phyloP scores from a whole-genome alignment of 352 stramenopile species.

The Albugo candida region DNA sequence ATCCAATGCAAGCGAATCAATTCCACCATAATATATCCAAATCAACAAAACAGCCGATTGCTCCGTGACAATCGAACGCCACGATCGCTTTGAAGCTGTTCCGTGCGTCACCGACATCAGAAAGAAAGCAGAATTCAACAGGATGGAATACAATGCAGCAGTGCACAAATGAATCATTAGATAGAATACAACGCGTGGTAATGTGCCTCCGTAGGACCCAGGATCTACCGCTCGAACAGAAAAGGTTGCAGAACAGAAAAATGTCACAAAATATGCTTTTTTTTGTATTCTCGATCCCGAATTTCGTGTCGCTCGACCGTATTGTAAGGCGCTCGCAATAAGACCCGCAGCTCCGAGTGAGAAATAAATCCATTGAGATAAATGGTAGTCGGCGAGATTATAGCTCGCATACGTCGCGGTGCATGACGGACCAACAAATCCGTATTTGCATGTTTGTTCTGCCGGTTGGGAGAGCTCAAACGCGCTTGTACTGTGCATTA shows the following conservation, averaged over 20 bases:
- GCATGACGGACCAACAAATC: constrained; percentile 24
- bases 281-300: constrained; percentile 22
- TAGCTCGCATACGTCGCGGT: constrained; percentile 22
- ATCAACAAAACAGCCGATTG: no score
- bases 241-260: constrained; percentile 27
- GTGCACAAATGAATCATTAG: constrained; percentile 42
- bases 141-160: constrained; percentile 32
- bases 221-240: constrained; percentile 33
- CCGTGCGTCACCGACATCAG: neutral
- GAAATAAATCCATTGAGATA: constrained; percentile 22
- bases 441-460: constrained; percentile 23
- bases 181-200: constrained; percentile 16
- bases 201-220: constrained; percentile 22
- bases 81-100: neutral
- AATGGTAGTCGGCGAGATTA: constrained; percentile 12
- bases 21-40: no score
- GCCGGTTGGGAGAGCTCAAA: no score
- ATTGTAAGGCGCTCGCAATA: constrained; percentile 21
- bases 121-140: neutral
- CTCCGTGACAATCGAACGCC: no score
- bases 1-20: no score
- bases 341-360: constrained; percentile 17
- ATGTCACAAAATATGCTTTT: constrained; percentile 25
- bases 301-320: constrained; percentile 14
- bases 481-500: no score